Conservation (phyloP, 192 early-diverging fungal genomes). For the Rhizoclosmatium sp. region DNA sequence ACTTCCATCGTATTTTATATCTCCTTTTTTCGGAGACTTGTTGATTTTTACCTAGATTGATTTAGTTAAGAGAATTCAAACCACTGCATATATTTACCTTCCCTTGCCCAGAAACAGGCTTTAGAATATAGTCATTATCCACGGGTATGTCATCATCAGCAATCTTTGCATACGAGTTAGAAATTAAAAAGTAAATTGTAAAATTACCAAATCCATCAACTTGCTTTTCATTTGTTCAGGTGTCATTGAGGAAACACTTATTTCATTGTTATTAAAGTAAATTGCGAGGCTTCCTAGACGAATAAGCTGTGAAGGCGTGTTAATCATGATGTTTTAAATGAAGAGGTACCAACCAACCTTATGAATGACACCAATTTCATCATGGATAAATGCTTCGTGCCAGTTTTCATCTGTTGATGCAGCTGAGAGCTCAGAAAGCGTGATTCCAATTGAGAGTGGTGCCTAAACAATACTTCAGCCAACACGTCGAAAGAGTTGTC, state of each 20-base stretch:
- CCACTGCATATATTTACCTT: slow-evolving; percentile 48
- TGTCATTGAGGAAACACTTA: slow-evolving; percentile 60
- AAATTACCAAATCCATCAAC: slow-evolving; percentile 52
- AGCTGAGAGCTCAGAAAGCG: slow-evolving; percentile 88
- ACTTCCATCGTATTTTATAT: slow-evolving; percentile 67
- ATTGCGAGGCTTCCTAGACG: slow-evolving; percentile 76
- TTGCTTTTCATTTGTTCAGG: slow-evolving; percentile 58
- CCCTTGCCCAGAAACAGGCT: slow-evolving; percentile 91
- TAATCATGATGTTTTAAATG: not conserved
- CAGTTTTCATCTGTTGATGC: slow-evolving; percentile 89
- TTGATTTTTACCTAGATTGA: slow-evolving; percentile 69
- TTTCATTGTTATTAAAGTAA: slow-evolving; percentile 88
- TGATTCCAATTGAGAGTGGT: slow-evolving; percentile 88
- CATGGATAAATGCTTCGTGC: slow-evolving; percentile 81
- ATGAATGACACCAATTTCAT: slow-evolving; percentile 80
- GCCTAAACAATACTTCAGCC: slow-evolving; percentile 40
- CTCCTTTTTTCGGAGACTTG: slow-evolving; percentile 68
- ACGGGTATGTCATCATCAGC: slow-evolving; percentile 63
- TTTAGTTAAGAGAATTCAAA: slow-evolving; percentile 12
- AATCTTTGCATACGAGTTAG: slow-evolving; percentile 50
- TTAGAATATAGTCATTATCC: slow-evolving; percentile 84
- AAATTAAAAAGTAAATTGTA: slow-evolving; percentile 15
- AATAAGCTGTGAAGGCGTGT: slow-evolving; percentile 54
- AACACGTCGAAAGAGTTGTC: not conserved
- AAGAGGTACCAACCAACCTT: slow-evolving; percentile 65